Conservation (phyloP, 2,329 filamentous ascomycete genomes). For the Penicillium sp. region DNA sequence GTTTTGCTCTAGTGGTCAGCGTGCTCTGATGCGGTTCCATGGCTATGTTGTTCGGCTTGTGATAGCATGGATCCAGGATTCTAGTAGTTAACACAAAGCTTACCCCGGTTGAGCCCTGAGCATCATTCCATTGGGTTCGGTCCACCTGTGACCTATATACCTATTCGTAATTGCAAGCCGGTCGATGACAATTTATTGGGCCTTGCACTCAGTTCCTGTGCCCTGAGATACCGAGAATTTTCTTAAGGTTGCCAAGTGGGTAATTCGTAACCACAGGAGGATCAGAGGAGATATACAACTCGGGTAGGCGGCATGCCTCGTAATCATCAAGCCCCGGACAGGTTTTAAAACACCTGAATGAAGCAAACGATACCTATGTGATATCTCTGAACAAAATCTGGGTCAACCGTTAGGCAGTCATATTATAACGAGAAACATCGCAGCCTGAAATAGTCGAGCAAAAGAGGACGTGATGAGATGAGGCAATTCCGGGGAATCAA, state of each 20-base stretch:
- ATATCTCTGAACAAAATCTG: not conserved
- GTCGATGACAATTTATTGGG: too few relatives aligned
- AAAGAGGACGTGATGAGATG: not conserved
- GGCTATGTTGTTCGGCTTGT: slow-evolving; percentile 3
- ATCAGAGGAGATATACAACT: not conserved
- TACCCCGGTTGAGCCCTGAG: not conserved
- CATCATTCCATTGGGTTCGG: not conserved
- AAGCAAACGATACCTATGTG: too few relatives aligned
- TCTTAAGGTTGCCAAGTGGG: too few relatives aligned
- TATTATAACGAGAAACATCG: not conserved
- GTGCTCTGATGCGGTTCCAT: not conserved
- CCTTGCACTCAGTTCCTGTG: too few relatives aligned
- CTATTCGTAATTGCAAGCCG: too few relatives aligned
- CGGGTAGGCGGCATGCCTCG: not conserved
- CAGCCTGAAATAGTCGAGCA: not conserved
- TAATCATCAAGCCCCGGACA: too few relatives aligned
- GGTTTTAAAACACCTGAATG: too few relatives aligned
- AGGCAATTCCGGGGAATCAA: not conserved
- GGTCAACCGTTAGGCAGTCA: not conserved
- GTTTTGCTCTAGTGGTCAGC: not conserved
- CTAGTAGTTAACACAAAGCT: not conserved
- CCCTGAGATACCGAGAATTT: too few relatives aligned
- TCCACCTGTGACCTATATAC: too few relatives aligned
- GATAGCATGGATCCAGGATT: not conserved
- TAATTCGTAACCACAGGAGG: too few relatives aligned